Evolutionary conservation across 108 stramenopile genomes (phyloP).

Genomic region (Ochromonas danica): DNA sequence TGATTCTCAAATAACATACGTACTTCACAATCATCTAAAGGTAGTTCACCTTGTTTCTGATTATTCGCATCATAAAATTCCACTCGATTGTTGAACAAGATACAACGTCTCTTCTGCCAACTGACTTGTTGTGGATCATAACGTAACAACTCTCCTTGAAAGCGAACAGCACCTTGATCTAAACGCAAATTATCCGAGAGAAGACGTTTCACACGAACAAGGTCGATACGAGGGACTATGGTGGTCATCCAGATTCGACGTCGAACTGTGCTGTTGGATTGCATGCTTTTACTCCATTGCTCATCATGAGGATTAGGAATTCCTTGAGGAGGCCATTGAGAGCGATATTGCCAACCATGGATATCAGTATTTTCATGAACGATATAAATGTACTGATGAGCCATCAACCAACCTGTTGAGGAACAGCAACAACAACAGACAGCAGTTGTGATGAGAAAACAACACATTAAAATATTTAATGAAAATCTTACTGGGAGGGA

Average conservation of each 20-base stretch:
- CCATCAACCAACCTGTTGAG: neutral
- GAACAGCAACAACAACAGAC: neutral
- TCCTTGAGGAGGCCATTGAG: neutral
- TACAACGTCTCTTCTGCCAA: neutral
- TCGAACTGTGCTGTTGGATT: neutral
- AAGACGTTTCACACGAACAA: neutral
- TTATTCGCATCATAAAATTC: neutral
- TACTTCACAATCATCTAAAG: neutral
- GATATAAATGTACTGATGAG: constrained; percentile 19
- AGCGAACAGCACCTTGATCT: neutral
- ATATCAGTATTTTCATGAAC: neutral
- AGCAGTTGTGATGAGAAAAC: no score
- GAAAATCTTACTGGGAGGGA: constrained; percentile 6
- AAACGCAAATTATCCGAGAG: neutral
- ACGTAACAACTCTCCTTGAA: neutral
- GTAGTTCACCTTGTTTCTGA: neutral
- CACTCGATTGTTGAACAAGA: constrained; percentile 19
- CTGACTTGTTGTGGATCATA: neutral
- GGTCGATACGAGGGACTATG: neutral
- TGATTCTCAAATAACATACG: neutral
- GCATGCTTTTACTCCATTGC: neutral
- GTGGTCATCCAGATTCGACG: constrained; percentile 22
- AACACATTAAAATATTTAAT: neutral
- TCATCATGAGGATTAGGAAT: neutral
- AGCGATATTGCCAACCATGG: constrained; percentile 24